Evolutionary conservation across 169 alveolate genomes (phyloP), one percentile per base, ranked within the genome.

Genomic region (Cryptosporidium xiaoi): DNA sequence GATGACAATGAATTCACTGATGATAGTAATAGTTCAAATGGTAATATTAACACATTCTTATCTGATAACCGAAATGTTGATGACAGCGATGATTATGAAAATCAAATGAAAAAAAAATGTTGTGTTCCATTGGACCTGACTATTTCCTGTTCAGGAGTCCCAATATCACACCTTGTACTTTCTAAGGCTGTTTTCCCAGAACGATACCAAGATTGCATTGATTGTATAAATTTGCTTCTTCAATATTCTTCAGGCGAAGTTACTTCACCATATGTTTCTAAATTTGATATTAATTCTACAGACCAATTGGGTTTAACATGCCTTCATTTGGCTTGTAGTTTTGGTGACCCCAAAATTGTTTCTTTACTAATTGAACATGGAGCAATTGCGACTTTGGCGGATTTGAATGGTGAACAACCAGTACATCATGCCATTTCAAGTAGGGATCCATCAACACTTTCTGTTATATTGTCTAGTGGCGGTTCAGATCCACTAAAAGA

Each of bases 291-390:
- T 48, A 77, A 77, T 66, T 58, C 87, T 20, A 62, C 71, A 24
- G 87, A 77, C 64, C 71, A 56, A 66, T 66, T 62, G 15, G 87
- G 87, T 58, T n/a, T 62, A n/a, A 77, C 87, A 15, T 68, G 64
- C 13, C 48, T 77, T 20, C 87, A 77, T 34, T 60, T 77, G 31
- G 87, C 77, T 3, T 77, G 87, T 20, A 44, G 87, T 18, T 77
- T 77, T 60, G 87, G 87, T 24, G 87, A 77, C 29, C 64, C 87
- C 18, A 77, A 44, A 15, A 77, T 77, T 36, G 71, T 46, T 12
- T 77, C 87, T 48, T 44, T 77, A 18, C 29, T 77, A 33, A 68
- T 77, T 18, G 87, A 77, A 46, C 64, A 77, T 29, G 87, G 87
- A 13, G 87, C 87, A 24, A 31, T 77, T 33, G 87, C 71, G n/a